These are phyloP conservation scores for Collybia sp. DNA, from an alignment of 768 basidiomycete genomes.

Conservation along the genomic window DNA sequence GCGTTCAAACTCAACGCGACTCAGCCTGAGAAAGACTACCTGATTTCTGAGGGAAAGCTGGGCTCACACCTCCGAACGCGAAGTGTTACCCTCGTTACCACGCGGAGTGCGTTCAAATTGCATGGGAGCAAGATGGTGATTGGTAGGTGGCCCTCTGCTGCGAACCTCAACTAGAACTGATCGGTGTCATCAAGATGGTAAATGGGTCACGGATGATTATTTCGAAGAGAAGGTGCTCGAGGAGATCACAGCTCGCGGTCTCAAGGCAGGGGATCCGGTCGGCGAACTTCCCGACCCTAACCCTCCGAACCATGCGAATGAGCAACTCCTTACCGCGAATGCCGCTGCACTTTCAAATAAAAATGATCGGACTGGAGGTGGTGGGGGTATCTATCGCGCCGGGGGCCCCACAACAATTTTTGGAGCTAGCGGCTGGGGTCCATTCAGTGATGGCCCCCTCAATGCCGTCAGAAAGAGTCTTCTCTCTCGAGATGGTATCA, in stretches of 20 bases:
- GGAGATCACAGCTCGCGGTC: conserved; percentile 76
- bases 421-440: conserved; percentile 77
- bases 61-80: conserved; percentile 85
- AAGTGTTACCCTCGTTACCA: conserved; percentile 91
- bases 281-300: conserved; percentile 79
- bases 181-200: conserved; percentile 59
- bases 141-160: conserved; percentile 41
- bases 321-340: conserved; percentile 33
- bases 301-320: conserved; percentile 43
- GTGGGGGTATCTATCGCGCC: conserved; percentile 78
- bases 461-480: conserved; percentile 80
- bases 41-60: conserved; percentile 85
- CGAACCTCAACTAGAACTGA: background rate
- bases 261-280: conserved; percentile 78
- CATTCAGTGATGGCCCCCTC: conserved; percentile 84
- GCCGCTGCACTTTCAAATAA: conserved; percentile 27
- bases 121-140: conserved; percentile 90
- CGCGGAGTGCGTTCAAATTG: conserved; percentile 89
- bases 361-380: conserved; percentile 44
- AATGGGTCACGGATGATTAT: conserved; percentile 94
- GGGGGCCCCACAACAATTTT: conserved; percentile 94
- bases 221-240: conserved; percentile 81
- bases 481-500: conserved; percentile 75
- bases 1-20: conserved; percentile 90
- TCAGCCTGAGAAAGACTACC: conserved; percentile 86